A percentile compares a stretch with the other conserved stretches of the same genome.
Conservation (phyloP, 495 filamentous ascomycete species). For the Penicillium longicatenatum region DNA sequence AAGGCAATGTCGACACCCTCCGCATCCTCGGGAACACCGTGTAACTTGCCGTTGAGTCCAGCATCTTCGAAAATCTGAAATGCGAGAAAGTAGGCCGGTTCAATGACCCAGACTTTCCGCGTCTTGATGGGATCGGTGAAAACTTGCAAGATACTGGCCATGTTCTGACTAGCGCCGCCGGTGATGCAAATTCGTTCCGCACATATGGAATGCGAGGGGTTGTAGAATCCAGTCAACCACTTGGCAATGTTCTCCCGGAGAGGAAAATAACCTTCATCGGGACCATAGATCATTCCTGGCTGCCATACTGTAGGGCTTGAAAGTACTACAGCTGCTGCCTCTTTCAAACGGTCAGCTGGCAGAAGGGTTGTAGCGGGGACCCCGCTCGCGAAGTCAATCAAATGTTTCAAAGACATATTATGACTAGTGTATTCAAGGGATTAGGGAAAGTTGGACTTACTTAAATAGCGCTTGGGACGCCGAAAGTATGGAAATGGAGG, state of each 20-base stretch:
- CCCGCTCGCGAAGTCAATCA: slow-evolving; percentile 62
- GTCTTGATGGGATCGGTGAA: slow-evolving; percentile 70
- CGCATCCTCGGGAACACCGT: slow-evolving; percentile 63
- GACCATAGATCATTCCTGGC: slow-evolving; percentile 65
- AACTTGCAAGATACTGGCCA: slow-evolving; percentile 59
- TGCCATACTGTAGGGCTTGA: slow-evolving; percentile 48
- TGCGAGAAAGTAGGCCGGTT: slow-evolving; percentile 69
- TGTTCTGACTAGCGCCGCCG: slow-evolving; percentile 63
- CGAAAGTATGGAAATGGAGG: background rate
- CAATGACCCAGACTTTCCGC: slow-evolving; percentile 62
- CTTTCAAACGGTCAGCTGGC: slow-evolving; percentile 52
- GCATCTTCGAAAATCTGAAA: slow-evolving; percentile 69
- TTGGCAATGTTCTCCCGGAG: slow-evolving; percentile 57
- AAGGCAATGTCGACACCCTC: slow-evolving; percentile 59
- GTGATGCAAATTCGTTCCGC: slow-evolving; percentile 68
- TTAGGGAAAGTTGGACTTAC: background rate
- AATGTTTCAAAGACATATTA: background rate
- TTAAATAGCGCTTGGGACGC: background rate
- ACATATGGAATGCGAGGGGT: slow-evolving; percentile 14
- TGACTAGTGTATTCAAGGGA: background rate
- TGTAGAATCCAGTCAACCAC: slow-evolving; percentile 63
- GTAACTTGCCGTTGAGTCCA: slow-evolving; percentile 52
- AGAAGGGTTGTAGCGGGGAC: slow-evolving; percentile 64
- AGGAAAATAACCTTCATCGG: slow-evolving; percentile 65
- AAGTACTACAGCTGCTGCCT: slow-evolving; percentile 54